phyloP scores from a whole-genome alignment of 306 rosid species.

The Lablab purpureus region DNA sequence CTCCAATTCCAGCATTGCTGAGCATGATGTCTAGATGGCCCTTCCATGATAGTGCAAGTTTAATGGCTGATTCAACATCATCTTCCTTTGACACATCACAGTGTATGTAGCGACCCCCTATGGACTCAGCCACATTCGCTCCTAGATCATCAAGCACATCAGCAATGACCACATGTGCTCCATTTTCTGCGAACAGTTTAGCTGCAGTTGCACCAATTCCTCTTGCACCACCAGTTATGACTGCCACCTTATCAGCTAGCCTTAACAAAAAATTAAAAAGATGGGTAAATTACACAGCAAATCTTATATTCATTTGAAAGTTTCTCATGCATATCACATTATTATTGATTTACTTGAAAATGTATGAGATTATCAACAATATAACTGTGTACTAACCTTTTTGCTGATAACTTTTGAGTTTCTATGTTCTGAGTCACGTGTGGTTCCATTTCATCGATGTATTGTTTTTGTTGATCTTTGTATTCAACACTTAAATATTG shows the following conservation, averaged over 20 bases:
- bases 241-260: constrained; percentile 68
- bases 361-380: constrained; percentile 1
- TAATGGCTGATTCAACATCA: constrained; percentile 75
- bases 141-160: constrained; percentile 84
- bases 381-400: constrained; percentile 51
- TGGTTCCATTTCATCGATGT: constrained; percentile 51
- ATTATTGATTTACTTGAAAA: neutral
- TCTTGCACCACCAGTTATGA: constrained; percentile 86
- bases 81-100: constrained; percentile 78
- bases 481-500: constrained; percentile 1
- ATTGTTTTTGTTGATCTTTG: neutral
- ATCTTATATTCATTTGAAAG: neutral
- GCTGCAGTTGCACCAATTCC: constrained; percentile 94
- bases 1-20: constrained; percentile 81
- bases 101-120: constrained; percentile 71
- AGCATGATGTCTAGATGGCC: constrained; percentile 79
- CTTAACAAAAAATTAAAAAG: constrained; percentile 31
- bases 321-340: neutral
- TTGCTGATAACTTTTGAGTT: constrained; percentile 44
- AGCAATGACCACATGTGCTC: constrained; percentile 76
- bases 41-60: constrained; percentile 68
- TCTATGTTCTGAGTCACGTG: constrained; percentile 26
- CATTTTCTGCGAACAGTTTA: constrained; percentile 65
- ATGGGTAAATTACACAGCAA: neutral
- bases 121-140: constrained; percentile 53